These are phyloP conservation scores for Paracamarosporium sp. DNA, from an alignment of 2,329 filamentous ascomycete genomes.

Conservation along the genomic window DNA sequence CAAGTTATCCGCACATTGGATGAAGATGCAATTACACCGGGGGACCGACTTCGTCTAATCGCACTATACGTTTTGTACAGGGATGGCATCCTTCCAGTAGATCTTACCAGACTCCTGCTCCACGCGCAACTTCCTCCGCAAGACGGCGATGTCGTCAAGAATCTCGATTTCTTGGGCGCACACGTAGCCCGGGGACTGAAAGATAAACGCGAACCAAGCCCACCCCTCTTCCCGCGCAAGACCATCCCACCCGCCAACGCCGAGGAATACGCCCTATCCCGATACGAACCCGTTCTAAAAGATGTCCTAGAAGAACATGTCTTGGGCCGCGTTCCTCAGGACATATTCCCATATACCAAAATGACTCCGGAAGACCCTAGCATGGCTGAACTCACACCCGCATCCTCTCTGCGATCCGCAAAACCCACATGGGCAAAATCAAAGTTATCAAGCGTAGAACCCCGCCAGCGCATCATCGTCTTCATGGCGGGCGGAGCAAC, in stretches of 20 bases:
- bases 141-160: constrained; percentile 75
- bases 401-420: constrained; percentile 80
- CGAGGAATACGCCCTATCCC: constrained; percentile 83
- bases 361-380: constrained; percentile 67
- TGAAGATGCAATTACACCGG: constrained; percentile 73
- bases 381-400: constrained; percentile 60
- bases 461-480: constrained; percentile 86
- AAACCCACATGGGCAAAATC: constrained; percentile 96
- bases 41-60: constrained; percentile 84
- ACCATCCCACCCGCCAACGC: constrained; percentile 57
- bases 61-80: constrained; percentile 86
- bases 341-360: constrained; percentile 57
- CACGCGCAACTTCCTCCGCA: constrained; percentile 80
- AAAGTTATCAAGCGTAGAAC: constrained; percentile 76
- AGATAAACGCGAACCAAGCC: constrained; percentile 71
- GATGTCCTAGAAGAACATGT: constrained; percentile 77
- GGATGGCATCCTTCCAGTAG: constrained; percentile 82
- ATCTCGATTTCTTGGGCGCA: constrained; percentile 82
- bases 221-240: constrained; percentile 76
- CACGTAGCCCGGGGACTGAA: constrained; percentile 76
- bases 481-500: constrained; percentile 97
- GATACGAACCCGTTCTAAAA: constrained; percentile 83
- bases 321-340: constrained; percentile 50
- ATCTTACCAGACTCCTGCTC: constrained; percentile 82
- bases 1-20: constrained; percentile 88